Percentiles rank a stretch among this genome's conserved stretches.
Conservation (phyloP, 2,329 filamentous ascomycete genomes). For the Epichloe amarillans region DNA sequence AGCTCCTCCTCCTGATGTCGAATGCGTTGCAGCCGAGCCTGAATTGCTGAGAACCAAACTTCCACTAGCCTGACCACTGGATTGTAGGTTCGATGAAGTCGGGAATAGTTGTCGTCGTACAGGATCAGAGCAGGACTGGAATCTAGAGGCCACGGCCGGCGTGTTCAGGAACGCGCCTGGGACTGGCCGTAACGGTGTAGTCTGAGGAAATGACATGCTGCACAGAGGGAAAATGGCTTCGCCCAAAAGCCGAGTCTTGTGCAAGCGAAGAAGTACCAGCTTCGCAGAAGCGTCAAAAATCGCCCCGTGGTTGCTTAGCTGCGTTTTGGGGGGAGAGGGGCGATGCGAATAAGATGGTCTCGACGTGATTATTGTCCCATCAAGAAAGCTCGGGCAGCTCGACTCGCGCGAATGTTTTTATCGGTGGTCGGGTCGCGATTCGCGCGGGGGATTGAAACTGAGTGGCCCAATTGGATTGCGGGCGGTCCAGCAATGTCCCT, state of each 20-base stretch:
- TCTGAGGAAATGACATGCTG: slow-evolving; percentile 41
- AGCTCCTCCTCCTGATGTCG: not conserved
- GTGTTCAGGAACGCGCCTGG: slow-evolving; percentile 68
- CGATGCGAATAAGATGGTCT: not conserved
- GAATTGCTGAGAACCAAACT: slow-evolving; percentile 8
- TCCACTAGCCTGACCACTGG: slow-evolving; percentile 1
- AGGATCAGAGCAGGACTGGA: slow-evolving; percentile 29
- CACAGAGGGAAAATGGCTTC: slow-evolving; percentile 7
- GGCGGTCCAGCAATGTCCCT: not conserved
- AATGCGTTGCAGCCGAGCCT: not conserved
- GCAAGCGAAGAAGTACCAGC: not conserved
- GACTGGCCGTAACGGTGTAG: slow-evolving; percentile 57
- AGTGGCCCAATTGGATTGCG: not conserved
- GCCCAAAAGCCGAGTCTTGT: not conserved
- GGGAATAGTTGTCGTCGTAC: slow-evolving; percentile 39
- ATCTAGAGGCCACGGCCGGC: slow-evolving; percentile 45
- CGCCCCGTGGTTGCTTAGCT: not conserved
- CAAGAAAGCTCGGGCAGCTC: slow-evolving; percentile 1
- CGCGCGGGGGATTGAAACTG: not conserved
- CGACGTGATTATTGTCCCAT: slow-evolving; percentile 6
- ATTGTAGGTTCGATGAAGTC: slow-evolving; percentile 15
- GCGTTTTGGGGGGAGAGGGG: not conserved
- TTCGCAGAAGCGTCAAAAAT: slow-evolving; percentile 1
- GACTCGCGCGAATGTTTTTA: not conserved
- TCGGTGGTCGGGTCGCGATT: not conserved